Percentiles rank a stretch among this genome's conserved stretches.
These are phyloP conservation scores for Gentiana straminea DNA, from an alignment of 257 asterid species.

Conservation along the genomic window DNA sequence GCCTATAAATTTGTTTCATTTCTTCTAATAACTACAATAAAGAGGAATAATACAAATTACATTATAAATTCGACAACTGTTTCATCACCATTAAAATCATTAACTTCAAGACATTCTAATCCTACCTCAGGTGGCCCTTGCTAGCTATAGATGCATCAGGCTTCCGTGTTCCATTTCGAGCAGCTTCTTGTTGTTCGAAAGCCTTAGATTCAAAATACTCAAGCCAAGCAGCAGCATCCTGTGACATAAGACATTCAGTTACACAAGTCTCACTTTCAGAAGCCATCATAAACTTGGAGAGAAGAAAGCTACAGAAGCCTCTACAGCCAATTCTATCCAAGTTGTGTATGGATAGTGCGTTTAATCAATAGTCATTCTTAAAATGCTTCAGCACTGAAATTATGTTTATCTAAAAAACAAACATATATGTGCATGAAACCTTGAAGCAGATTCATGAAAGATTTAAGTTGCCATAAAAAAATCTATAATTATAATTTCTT, in stretches of 20 bases:
- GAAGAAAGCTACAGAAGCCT: slow-evolving; percentile 5
- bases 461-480: not conserved
- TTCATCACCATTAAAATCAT: not conserved
- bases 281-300: slow-evolving; percentile 7
- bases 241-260: slow-evolving; percentile 26
- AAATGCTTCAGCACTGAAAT: too few relatives aligned
- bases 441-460: not conserved
- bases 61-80: slow-evolving; percentile 1
- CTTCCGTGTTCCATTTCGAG: slow-evolving; percentile 77
- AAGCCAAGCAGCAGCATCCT: slow-evolving; percentile 99
- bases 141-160: slow-evolving; percentile 94
- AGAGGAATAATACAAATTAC: not conserved
- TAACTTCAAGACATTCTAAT: not conserved
- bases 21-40: not conserved
- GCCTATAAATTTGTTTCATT: not conserved
- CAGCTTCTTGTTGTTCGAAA: slow-evolving; percentile 94
- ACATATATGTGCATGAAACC: not conserved
- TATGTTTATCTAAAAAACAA: too few relatives aligned
- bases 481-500: too few relatives aligned
- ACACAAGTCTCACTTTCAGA: slow-evolving; percentile 1
- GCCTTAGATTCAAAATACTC: slow-evolving; percentile 94
- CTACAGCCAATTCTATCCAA: not conserved
- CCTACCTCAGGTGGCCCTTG: slow-evolving; percentile 87
- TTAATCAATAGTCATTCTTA: too few relatives aligned
- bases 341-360: too few relatives aligned